Evolutionary conservation across 306 rosid genomes (phyloP).

Genomic region (Acacia acuminata): DNA sequence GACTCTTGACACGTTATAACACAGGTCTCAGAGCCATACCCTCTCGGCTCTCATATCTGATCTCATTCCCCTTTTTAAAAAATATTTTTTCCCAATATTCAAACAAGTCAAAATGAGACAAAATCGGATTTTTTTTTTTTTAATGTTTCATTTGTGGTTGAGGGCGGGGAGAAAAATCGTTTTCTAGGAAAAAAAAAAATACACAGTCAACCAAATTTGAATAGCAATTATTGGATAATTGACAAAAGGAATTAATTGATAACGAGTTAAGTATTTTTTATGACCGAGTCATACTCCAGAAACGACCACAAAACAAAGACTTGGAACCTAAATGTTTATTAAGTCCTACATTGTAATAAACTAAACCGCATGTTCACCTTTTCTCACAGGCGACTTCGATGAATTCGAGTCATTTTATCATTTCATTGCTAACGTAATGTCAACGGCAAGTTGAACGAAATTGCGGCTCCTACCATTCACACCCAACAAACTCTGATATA

Average conservation of each 20-base stretch:
- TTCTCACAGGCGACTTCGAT: neutral
- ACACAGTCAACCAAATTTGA: neutral
- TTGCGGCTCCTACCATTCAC: conserved; percentile 3
- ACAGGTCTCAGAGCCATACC: neutral
- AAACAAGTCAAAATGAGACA: neutral
- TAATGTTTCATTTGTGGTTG: neutral
- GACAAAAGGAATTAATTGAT: neutral
- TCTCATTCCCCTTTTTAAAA: neutral
- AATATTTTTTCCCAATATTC: neutral
- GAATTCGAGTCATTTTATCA: neutral
- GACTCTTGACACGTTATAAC: neutral
- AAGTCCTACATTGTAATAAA: neutral
- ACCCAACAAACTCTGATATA: neutral
- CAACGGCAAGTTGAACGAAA: neutral
- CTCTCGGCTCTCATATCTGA: neutral
- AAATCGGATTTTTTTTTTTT: neutral
- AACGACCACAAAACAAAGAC: neutral
- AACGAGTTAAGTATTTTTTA: neutral
- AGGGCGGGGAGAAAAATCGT: neutral
- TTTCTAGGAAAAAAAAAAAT: neutral
- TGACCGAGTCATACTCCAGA: neutral
- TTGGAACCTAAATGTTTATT: neutral
- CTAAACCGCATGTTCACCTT: neutral
- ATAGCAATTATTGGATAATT: neutral
- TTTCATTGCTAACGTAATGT: neutral